phyloP scores from a whole-genome alignment of 2,329 filamentous ascomycete species.

The Berkeleyomyces rouxiae region DNA sequence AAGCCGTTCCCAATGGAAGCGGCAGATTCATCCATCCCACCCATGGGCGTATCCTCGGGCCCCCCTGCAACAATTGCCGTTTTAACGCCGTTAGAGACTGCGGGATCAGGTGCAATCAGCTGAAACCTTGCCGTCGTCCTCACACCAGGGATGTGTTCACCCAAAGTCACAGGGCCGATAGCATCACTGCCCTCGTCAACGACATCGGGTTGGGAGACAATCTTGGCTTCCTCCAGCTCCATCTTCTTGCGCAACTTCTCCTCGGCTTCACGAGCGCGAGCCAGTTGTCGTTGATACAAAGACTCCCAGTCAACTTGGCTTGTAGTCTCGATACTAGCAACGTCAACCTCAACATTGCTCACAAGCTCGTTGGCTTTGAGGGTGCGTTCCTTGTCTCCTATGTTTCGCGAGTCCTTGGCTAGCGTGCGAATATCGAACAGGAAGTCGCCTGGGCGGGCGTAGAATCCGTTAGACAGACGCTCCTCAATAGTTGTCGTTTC shows the following conservation, averaged over 20 bases:
- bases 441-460: slow-evolving; percentile 80
- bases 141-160: slow-evolving; percentile 43
- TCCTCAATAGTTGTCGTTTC: slow-evolving; percentile 89
- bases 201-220: background rate
- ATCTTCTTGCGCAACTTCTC: slow-evolving; percentile 48
- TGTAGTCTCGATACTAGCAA: slow-evolving; percentile 56
- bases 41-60: slow-evolving; percentile 45
- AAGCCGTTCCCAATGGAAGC: slow-evolving; percentile 18
- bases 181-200: slow-evolving; percentile 32
- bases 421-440: slow-evolving; percentile 71
- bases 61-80: slow-evolving; percentile 38
- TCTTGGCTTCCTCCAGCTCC: background rate
- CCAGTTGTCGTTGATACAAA: slow-evolving; percentile 56
- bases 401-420: slow-evolving; percentile 66
- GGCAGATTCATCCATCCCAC: slow-evolving; percentile 32
- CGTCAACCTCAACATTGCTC: slow-evolving; percentile 87
- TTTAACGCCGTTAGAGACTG: slow-evolving; percentile 24
- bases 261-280: slow-evolving; percentile 41
- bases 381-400: slow-evolving; percentile 67
- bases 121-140: slow-evolving; percentile 38
- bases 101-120: slow-evolving; percentile 22
- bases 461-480: slow-evolving; percentile 91
- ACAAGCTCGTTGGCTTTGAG: slow-evolving; percentile 83
- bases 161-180: slow-evolving; percentile 41
- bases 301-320: slow-evolving; percentile 62